Evolutionary conservation across 495 filamentous ascomycete genomes (phyloP), one percentile per base, ranked within the genome.

Genomic region (Durotheca rogersii): DNA sequence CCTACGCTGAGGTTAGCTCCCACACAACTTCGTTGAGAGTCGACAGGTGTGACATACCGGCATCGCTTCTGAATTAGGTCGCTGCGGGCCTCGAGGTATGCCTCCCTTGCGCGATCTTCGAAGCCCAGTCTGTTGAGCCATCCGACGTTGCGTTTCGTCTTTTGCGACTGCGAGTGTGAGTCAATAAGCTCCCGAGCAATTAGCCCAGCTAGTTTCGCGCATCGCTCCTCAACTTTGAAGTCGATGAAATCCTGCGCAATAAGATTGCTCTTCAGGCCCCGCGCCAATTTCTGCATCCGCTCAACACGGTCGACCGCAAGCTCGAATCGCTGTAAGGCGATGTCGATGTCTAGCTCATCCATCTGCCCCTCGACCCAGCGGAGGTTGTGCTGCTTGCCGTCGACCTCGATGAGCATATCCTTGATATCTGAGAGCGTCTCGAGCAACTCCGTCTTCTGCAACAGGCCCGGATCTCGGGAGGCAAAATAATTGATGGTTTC

Each of bases 291-390:
- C 41, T 88, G 83, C 18, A 99, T 75, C 51, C 87, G 86, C 67
- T 96, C 92, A 6, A 96, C 85, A 38, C 80, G 80, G 1, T 76
- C 71, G 0, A 96, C 90, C 0, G 92, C 88, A 3, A 83, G 81
- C 50, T 96, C 92, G 48, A 96, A 94, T 23, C 81, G 78, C 59
- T 96, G 92, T 18, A 97, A 78, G 1, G 93, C 93, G 42, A 99
- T 93, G 62, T 90, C 84, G 54, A 96, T 96, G 57, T 97, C 94
- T 3, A 99, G 81, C 61, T 95, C 90, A 62, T 99, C 93, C 58
- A 99, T 85, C 69, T 97, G 90, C 33, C 81, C 80, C 62, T 99
- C 93, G 0, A 97, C 90, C 88, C 88, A 96, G 15, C 93, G 86
- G 12, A 99, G 76, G 58, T 91, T 96, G 64, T 96, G 88, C 57